Base-by-base conservation (phyloP, 1,284 basidiomycete genomes). In the Sporisorium iseilematis-ciliati region DNA sequence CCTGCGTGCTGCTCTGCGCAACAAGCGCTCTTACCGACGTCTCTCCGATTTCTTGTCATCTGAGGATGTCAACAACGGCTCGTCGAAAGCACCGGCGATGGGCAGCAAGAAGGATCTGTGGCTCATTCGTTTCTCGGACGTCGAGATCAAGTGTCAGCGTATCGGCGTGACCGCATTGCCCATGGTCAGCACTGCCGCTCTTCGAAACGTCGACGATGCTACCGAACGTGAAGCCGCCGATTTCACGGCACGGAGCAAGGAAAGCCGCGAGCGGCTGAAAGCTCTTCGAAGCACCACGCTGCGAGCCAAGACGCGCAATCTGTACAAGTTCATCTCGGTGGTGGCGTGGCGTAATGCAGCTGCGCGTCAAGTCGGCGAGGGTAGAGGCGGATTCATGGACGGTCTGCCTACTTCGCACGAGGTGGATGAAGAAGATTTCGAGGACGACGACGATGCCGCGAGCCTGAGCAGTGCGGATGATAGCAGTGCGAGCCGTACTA, bases 91-190 rank as follows among this genome's bases (percentile, higher is more conserved):
- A 20, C 85, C 84, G 1, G 52, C 73, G 5, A 67, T 85, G 71
- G 85, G 83, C 4, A 81, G 75, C 58, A 85, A 85, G 87, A 92
- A 91, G 82, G 95, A 98, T 79, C 83, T 95, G 54, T 99, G 96
- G 96, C 88, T 96, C 58, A 92, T 99, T 0, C 90, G 91, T 14
- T 98, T 99, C 87, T 95, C 95, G 60, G 96, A 99, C 84, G 95
- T 99, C 49, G 92, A 95, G 12, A 87, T 99, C 48, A 89, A 94
- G 55, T 98, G 95, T 85, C 93, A 95, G 82, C 89, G 93, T 57
- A 92, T 91, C 1, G 96, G 96, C 11, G 92, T 91, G 10, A 99
- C 96, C 0, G 92, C 91, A 5, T 85, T 97, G 52, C 94, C 95
- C 0, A 86, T 97, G 65, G 91, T 91, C 10, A 89, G 92, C 8